A percentile compares a stretch with the other conserved stretches of the same genome.
These are phyloP conservation scores for Pseudogymnoascus sp. DNA, from an alignment of 2,329 filamentous ascomycete genomes.

Conservation along the genomic window DNA sequence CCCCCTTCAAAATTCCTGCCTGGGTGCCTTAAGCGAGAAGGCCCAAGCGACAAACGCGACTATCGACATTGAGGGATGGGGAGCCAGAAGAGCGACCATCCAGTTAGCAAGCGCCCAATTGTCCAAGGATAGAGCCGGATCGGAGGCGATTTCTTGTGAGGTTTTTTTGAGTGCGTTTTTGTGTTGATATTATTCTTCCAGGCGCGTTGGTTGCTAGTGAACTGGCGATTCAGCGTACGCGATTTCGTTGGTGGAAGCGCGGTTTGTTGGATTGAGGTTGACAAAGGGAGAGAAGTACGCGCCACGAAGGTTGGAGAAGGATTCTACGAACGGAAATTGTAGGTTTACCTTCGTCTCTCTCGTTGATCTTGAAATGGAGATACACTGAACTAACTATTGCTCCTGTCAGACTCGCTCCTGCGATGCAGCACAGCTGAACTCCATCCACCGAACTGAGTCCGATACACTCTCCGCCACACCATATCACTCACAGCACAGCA, in stretches of 20 bases:
- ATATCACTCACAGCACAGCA: not conserved
- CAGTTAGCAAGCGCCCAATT: not conserved
- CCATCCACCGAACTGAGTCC: not conserved
- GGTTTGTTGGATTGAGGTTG: not conserved
- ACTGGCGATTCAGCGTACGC: not conserved
- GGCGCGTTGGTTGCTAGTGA: not conserved
- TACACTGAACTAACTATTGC: not conserved
- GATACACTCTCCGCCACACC: not conserved
- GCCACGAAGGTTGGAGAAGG: not conserved
- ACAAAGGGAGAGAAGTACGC: not conserved
- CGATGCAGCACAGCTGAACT: conserved; percentile 7
- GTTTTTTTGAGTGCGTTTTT: not conserved
- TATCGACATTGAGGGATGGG: not conserved
- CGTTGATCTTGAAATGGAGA: not conserved
- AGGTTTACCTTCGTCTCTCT: not conserved
- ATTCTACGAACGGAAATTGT: not conserved
- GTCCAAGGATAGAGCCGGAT: not conserved
- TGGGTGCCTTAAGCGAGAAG: conserved; percentile 4
- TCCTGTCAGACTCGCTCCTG: not conserved
- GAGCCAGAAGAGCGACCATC: not conserved
- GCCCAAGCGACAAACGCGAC: not conserved
- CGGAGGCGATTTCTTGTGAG: not conserved
- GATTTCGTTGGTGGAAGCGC: conserved; percentile 1
- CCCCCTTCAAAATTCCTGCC: not conserved
- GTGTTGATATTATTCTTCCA: not conserved